phyloP scores from a whole-genome alignment of 139 green algal species.

The Microglena sp. region DNA sequence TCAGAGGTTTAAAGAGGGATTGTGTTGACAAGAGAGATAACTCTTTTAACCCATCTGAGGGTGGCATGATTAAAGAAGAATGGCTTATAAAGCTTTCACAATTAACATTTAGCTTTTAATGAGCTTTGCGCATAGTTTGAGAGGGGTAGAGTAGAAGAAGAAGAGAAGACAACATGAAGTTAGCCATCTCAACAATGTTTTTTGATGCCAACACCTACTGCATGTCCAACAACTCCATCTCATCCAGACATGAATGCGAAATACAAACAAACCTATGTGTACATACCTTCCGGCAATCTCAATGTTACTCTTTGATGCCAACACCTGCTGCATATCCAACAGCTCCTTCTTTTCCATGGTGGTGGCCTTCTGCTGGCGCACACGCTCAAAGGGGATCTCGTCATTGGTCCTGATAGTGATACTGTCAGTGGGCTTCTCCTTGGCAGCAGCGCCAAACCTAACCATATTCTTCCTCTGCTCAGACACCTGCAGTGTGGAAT shows the following conservation, averaged over 20 bases:
- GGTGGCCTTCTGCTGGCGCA: slow-evolving; percentile 64
- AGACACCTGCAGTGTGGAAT: slow-evolving; percentile 35
- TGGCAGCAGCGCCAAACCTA: slow-evolving; percentile 78
- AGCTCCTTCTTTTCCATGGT: slow-evolving; percentile 76
- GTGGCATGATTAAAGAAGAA: too few species aligned
- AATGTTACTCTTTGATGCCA: slow-evolving; percentile 39
- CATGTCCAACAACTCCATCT: slow-evolving; percentile 57
- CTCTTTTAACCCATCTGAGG: too few species aligned
- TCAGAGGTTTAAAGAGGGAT: background rate
- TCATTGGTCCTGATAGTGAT: slow-evolving; percentile 63
- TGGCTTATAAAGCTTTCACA: too few species aligned
- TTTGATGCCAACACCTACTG: slow-evolving; percentile 44
- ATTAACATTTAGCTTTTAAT: too few species aligned
- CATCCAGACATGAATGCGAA: too few species aligned
- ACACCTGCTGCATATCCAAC: slow-evolving; percentile 57
- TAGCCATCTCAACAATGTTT: slow-evolving; percentile 28
- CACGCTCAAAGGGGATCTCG: slow-evolving; percentile 89
- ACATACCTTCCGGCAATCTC: slow-evolving; percentile 35
- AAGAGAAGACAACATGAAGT: too few species aligned
- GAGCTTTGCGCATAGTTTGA: too few species aligned
- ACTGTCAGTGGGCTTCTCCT: slow-evolving; percentile 85
- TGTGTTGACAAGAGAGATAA: too few species aligned
- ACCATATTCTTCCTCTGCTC: slow-evolving; percentile 64
- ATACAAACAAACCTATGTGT: too few species aligned
- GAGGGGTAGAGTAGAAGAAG: too few species aligned